phyloP scores from a whole-genome alignment of 1,284 basidiomycete genomes.

The Trichosporon inkin region DNA sequence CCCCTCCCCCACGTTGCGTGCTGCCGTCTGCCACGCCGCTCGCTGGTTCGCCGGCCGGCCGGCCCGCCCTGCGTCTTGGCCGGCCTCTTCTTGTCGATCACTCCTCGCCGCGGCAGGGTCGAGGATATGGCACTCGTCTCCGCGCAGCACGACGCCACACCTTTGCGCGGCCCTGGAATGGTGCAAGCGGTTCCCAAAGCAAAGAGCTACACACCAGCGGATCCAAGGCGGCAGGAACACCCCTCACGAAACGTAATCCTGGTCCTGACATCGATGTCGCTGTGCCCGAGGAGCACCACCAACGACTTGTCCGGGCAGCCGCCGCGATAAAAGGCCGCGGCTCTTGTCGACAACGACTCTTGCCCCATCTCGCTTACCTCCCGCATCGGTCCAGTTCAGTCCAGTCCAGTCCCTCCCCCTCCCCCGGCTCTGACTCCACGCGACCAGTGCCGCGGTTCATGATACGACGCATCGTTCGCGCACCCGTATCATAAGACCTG shows the following conservation, averaged over 20 bases:
- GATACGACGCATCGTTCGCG: too few relatives aligned
- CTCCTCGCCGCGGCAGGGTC: neutral
- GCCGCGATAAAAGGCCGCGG: conserved; percentile 5
- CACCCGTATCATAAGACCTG: neutral
- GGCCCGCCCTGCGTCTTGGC: neutral
- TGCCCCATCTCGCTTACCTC: neutral
- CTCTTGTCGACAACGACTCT: neutral
- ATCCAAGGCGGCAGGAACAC: too few relatives aligned
- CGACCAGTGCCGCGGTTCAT: too few relatives aligned
- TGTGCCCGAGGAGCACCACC: neutral
- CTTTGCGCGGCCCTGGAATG: neutral
- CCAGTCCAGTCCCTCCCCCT: too few relatives aligned
- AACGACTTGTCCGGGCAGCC: neutral
- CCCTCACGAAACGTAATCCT: conserved; percentile 3
- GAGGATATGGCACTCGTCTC: neutral
- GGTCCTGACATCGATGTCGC: neutral
- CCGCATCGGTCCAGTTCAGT: neutral
- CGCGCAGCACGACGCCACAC: neutral
- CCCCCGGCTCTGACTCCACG: too few relatives aligned
- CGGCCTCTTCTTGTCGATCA: conserved; percentile 1
- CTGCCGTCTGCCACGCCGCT: too few relatives aligned
- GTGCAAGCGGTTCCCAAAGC: neutral
- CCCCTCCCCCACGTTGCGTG: too few relatives aligned
- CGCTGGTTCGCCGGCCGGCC: too few relatives aligned
- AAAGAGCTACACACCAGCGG: too few relatives aligned